Conservation (phyloP, 495 filamentous ascomycete species). For the Pyrenopolyporus hunteri region DNA sequence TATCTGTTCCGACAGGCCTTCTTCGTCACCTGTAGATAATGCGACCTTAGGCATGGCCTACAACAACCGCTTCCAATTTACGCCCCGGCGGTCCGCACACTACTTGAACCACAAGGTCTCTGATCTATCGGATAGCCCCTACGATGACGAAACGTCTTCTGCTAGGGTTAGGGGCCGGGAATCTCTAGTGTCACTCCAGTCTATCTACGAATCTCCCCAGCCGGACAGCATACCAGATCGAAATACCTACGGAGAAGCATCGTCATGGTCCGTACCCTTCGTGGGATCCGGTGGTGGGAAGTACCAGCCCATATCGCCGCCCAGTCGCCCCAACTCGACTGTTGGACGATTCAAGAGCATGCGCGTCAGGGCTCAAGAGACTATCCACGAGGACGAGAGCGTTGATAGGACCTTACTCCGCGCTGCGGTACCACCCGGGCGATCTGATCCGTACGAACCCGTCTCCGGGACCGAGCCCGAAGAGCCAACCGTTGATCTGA, state of each 20-base stretch:
- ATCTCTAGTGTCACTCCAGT: slow-evolving; percentile 51
- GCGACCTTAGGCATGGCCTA: slow-evolving; percentile 31
- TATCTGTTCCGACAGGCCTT: not conserved
- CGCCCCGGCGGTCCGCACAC: slow-evolving; percentile 34
- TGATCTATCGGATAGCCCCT: slow-evolving; percentile 47
- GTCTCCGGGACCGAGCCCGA: slow-evolving; percentile 23
- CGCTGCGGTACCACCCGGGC: slow-evolving; percentile 44
- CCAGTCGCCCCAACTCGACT: slow-evolving; percentile 21
- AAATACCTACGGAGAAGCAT: slow-evolving; percentile 2
- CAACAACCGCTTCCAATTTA: slow-evolving; percentile 21
- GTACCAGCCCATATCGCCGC: slow-evolving; percentile 45
- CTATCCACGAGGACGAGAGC: slow-evolving; percentile 54
- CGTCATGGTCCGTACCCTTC: slow-evolving; percentile 38
- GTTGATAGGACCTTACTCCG: slow-evolving; percentile 49
- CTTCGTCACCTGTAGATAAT: not conserved
- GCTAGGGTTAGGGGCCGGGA: slow-evolving; percentile 44
- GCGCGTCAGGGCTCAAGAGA: slow-evolving; percentile 40
- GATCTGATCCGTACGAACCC: slow-evolving; percentile 21
- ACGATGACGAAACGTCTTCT: slow-evolving; percentile 31
- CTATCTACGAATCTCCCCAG: slow-evolving; percentile 33
- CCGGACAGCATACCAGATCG: slow-evolving; percentile 10
- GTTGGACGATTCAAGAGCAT: slow-evolving; percentile 37
- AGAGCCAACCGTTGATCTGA: slow-evolving; percentile 46
- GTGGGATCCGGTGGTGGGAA: slow-evolving; percentile 29
- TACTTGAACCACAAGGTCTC: slow-evolving; percentile 52